phyloP scores from a whole-genome alignment of 2,329 filamentous ascomycete genomes.

The Fusarium staphyleae region DNA sequence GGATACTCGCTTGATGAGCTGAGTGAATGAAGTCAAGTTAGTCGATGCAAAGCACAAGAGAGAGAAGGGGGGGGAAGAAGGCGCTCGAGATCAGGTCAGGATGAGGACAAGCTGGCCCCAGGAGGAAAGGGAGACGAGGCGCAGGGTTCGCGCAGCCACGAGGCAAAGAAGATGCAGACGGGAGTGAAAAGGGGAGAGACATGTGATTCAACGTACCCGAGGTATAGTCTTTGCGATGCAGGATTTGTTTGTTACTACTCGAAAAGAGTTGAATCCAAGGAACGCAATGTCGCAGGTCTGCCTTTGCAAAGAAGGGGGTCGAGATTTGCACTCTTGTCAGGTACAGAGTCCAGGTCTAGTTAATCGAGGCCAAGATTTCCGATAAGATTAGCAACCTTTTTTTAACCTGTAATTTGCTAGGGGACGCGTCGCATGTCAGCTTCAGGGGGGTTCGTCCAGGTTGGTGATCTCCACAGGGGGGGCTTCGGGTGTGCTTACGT shows the following conservation, averaged over 20 bases:
- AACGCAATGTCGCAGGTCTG: conserved; percentile 30
- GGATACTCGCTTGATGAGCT: conserved; percentile 30
- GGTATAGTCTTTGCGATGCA: conserved; percentile 4
- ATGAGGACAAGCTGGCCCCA: conserved; percentile 40
- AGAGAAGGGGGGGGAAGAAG: background rate
- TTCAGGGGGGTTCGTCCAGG: conserved; percentile 12
- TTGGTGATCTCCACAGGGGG: conserved; percentile 28
- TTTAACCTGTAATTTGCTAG: conserved; percentile 29
- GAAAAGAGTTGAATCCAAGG: conserved; percentile 12
- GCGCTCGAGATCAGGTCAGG: conserved; percentile 15
- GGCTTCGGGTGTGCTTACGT: too few relatives aligned
- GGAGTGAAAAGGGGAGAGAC: conserved; percentile 12
- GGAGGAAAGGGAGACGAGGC: conserved; percentile 29
- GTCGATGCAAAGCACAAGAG: conserved; percentile 9
- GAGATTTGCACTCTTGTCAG: conserved; percentile 1
- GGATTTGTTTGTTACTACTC: conserved; percentile 1
- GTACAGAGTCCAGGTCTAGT: background rate
- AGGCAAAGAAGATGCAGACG: conserved; percentile 4
- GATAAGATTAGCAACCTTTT: conserved; percentile 23
- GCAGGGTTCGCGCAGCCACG: conserved; percentile 12
- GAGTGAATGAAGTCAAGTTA: conserved; percentile 10
- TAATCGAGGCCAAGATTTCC: conserved; percentile 8
- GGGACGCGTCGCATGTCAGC: conserved; percentile 24
- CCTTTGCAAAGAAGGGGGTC: conserved; percentile 13
- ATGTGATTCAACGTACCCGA: conserved; percentile 20